These are phyloP conservation scores for Paraphoma chrysanthemicola DNA, from an alignment of 2,329 filamentous ascomycete species.

Conservation along the genomic window DNA sequence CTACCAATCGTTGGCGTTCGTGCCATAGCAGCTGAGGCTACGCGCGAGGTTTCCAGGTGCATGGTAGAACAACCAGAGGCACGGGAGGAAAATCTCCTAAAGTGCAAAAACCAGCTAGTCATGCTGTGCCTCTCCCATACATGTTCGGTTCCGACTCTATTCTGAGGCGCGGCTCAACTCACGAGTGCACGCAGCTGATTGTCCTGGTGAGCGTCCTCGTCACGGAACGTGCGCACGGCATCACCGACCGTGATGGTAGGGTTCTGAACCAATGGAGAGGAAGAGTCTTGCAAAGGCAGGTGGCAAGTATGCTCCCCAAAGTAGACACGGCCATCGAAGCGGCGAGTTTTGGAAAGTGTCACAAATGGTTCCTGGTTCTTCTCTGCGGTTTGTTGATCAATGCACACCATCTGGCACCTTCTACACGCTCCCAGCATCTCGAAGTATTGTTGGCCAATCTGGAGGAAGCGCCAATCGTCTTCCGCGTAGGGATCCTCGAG, in stretches of 20 bases:
- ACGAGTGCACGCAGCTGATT: slow-evolving; percentile 31
- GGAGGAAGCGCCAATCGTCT: slow-evolving; percentile 75
- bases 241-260: slow-evolving; percentile 50
- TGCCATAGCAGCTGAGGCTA: slow-evolving; percentile 35
- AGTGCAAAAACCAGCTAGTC: slow-evolving; percentile 18
- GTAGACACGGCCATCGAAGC: slow-evolving; percentile 82
- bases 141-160: slow-evolving; percentile 3
- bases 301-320: slow-evolving; percentile 80
- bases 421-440: slow-evolving; percentile 83
- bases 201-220: slow-evolving; percentile 37
- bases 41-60: slow-evolving; percentile 31
- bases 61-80: slow-evolving; percentile 19
- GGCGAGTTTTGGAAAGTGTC: slow-evolving; percentile 85
- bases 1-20: slow-evolving; percentile 30
- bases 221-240: slow-evolving; percentile 37
- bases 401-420: slow-evolving; percentile 94
- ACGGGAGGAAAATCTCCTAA: slow-evolving; percentile 9
- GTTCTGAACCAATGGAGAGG: slow-evolving; percentile 36
- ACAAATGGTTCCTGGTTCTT: slow-evolving; percentile 86
- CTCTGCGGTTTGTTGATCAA: slow-evolving; percentile 82
- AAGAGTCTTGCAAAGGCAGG: slow-evolving; percentile 33
- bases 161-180: slow-evolving; percentile 22
- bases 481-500: slow-evolving; percentile 73
- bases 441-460: slow-evolving; percentile 70
- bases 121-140: slow-evolving; percentile 14